Percentiles rank a stretch among this genome's conserved stretches.
Conservation (phyloP, 352 stramenopile genomes). For the Phytophthora agathidicida region DNA sequence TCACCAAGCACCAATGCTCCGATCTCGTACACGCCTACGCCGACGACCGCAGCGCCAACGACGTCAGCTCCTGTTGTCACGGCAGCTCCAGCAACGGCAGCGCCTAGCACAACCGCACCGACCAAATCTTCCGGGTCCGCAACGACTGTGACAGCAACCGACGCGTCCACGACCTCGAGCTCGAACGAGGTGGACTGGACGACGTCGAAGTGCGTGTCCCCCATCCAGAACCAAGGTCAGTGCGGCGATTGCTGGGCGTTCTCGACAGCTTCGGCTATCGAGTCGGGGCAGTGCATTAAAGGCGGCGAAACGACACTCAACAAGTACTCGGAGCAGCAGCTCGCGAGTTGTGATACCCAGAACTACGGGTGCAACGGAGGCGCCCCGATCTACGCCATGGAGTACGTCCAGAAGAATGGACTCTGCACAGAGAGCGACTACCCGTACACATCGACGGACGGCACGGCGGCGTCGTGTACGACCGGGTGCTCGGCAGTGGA, state of each 20-base stretch:
- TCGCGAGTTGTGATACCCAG: slow-evolving; percentile 89
- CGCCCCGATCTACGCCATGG: slow-evolving; percentile 88
- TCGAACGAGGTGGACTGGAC: slow-evolving; percentile 63
- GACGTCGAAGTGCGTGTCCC: slow-evolving; percentile 44
- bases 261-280: slow-evolving; percentile 90
- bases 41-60: slow-evolving; percentile 3
- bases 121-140: slow-evolving; percentile 22
- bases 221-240: slow-evolving; percentile 95
- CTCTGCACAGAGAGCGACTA: slow-evolving; percentile 61
- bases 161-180: slow-evolving; percentile 20
- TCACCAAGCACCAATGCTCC: slow-evolving; percentile 5
- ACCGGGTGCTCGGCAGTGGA: slow-evolving; percentile 37
- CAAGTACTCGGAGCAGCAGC: slow-evolving; percentile 92
- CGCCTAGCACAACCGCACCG: slow-evolving; percentile 10
- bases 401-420: slow-evolving; percentile 90
- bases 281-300: slow-evolving; percentile 90
- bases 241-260: slow-evolving; percentile 99
- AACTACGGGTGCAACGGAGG: slow-evolving; percentile 93
- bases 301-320: slow-evolving; percentile 65
- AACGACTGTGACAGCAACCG: slow-evolving; percentile 21
- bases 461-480: slow-evolving; percentile 23
- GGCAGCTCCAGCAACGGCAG: slow-evolving; percentile 10
- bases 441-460: slow-evolving; percentile 37
- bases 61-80: slow-evolving; percentile 8
- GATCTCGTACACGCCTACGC: slow-evolving; percentile 3